A percentile compares a stretch with the other conserved stretches of the same genome.
These are phyloP conservation scores for Termitomyces sp. DNA, from an alignment of 1,284 basidiomycete genomes.

Conservation along the genomic window DNA sequence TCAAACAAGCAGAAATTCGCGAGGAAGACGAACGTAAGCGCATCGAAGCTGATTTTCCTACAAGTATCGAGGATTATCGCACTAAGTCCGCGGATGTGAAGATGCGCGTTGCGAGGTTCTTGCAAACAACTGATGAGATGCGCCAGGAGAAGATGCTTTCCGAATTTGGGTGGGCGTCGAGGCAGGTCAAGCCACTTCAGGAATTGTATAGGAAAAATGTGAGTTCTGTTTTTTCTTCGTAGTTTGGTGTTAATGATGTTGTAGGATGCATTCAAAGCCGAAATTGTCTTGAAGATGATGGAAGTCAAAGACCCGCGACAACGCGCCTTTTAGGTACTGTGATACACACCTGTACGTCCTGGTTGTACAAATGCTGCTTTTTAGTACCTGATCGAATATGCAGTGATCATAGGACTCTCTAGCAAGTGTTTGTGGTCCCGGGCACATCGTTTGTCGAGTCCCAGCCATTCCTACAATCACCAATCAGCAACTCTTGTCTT, in stretches of 20 bases:
- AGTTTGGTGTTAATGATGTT: not conserved
- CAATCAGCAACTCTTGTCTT: not conserved
- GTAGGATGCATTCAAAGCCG: conserved; percentile 16
- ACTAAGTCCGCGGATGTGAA: conserved; percentile 42
- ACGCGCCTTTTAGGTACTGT: conserved; percentile 1
- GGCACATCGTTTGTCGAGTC: too few relatives aligned
- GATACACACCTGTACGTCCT: not conserved
- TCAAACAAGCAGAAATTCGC: conserved; percentile 22
- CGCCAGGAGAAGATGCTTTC: conserved; percentile 45
- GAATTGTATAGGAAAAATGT: conserved; percentile 38
- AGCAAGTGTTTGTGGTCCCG: not conserved
- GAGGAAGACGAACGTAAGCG: conserved; percentile 33
- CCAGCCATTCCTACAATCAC: too few relatives aligned
- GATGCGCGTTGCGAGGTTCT: conserved; percentile 48
- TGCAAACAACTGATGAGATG: conserved; percentile 29
- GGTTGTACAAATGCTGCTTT: not conserved
- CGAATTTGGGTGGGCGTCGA: conserved; percentile 51
- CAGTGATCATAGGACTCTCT: not conserved
- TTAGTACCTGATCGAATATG: not conserved
- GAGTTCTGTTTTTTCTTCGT: conserved; percentile 15
- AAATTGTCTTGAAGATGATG: conserved; percentile 12
- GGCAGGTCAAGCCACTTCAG: conserved; percentile 38
- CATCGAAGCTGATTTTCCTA: conserved; percentile 47
- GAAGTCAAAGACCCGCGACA: conserved; percentile 12
- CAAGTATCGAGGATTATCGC: conserved; percentile 40